Percentiles rank a stretch among this genome's conserved stretches.
These are phyloP conservation scores for Rhododendron molle DNA, from an alignment of 148 eudicot genomes.

Conservation along the genomic window DNA sequence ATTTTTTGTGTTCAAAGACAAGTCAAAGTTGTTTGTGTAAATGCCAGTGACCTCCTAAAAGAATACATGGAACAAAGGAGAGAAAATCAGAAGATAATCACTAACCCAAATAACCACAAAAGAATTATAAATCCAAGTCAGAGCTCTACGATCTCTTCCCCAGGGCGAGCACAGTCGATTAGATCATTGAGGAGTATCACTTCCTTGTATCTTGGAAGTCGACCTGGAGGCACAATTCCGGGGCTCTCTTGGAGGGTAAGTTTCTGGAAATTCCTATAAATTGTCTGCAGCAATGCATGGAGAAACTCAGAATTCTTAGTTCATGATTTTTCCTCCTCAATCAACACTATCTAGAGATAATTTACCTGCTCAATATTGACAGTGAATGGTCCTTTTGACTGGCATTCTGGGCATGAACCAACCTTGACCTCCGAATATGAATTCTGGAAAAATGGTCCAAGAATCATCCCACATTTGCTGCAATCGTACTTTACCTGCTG, in stretches of 20 bases:
- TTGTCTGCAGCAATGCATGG: constrained; percentile 50
- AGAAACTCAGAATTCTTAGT: not conserved
- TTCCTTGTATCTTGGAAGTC: constrained; percentile 98
- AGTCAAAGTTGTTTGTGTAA: constrained; percentile 92
- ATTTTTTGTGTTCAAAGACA: constrained; percentile 86
- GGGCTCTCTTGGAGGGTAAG: constrained; percentile 99
- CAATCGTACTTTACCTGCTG: constrained; percentile 97
- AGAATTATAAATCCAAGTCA: not conserved
- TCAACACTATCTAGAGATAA: not conserved
- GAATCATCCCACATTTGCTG: constrained; percentile 79
- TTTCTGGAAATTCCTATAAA: constrained; percentile 94
- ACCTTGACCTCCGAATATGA: constrained; percentile 94
- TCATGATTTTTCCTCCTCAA: not conserved
- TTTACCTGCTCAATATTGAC: constrained; percentile 92
- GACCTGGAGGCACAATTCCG: constrained; percentile 96
- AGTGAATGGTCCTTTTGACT: constrained; percentile 93
- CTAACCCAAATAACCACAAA: not conserved
- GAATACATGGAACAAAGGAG: not conserved
- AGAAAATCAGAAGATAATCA: constrained; percentile 9
- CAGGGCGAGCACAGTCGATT: constrained; percentile 98
- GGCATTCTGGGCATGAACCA: constrained; percentile 99
- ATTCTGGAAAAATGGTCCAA: constrained; percentile 93
- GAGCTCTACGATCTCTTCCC: constrained; percentile 85
- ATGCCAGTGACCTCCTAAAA: constrained; percentile 91
- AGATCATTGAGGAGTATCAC: constrained; percentile 92